phyloP scores from a whole-genome alignment of 306 rosid genomes.

The Quercus cerris region DNA sequence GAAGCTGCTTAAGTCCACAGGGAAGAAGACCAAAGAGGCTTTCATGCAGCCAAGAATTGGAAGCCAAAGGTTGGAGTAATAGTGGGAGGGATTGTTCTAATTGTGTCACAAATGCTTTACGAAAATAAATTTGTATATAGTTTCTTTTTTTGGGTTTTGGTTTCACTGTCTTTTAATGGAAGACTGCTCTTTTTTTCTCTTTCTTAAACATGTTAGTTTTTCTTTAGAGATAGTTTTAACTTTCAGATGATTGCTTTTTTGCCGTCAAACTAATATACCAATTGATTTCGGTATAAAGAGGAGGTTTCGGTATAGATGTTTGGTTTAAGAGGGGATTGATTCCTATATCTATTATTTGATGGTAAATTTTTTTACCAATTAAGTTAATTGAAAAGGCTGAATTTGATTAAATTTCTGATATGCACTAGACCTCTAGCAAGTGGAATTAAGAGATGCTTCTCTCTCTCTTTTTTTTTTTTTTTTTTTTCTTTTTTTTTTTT shows the following conservation, averaged over 20 bases:
- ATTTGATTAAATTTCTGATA: neutral
- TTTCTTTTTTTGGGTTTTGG: neutral
- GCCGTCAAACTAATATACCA: too few relatives aligned
- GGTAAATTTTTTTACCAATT: too few relatives aligned
- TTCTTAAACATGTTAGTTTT: neutral
- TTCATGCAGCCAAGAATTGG: slow-evolving; percentile 29
- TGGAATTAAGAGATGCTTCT: neutral
- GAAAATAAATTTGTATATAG: neutral
- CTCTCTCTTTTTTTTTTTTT: too few relatives aligned
- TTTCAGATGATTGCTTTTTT: too few relatives aligned
- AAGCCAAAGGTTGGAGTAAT: slow-evolving; percentile 20
- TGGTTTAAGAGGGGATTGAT: neutral
- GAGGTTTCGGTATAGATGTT: too few relatives aligned
- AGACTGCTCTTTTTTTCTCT: neutral
- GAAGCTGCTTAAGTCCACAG: slow-evolving; percentile 45
- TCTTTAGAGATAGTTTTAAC: too few relatives aligned
- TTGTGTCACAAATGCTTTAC: neutral
- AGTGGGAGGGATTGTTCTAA: neutral
- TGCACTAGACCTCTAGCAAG: neutral
- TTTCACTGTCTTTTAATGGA: too few relatives aligned
- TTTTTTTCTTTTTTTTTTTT: neutral
- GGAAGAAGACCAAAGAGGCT: slow-evolving; percentile 41
- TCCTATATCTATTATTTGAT: too few relatives aligned
- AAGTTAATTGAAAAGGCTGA: neutral
- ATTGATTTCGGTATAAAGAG: too few relatives aligned